A percentile compares a stretch with the other conserved stretches of the same genome.
Evolutionary conservation across 2,329 filamentous ascomycete genomes (phyloP).

Genomic region (Escovopsis sp.): DNA sequence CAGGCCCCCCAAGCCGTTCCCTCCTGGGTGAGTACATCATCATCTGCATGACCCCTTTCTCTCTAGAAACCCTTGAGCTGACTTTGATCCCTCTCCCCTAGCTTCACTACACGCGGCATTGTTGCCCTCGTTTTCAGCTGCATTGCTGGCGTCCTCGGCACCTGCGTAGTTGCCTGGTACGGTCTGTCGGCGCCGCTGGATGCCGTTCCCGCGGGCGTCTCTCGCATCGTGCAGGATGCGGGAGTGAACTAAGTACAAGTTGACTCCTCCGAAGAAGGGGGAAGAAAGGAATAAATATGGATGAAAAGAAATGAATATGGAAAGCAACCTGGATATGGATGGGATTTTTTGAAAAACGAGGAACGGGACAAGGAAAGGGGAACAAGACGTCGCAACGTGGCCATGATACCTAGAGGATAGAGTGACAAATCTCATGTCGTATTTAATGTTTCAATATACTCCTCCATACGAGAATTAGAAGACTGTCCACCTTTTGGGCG

Average conservation of each 20-base stretch:
- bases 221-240: conserved; percentile 3
- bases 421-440: conserved; percentile 1
- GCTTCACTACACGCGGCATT: conserved; percentile 55
- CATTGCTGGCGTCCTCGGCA: conserved; percentile 51
- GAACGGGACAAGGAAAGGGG: not conserved
- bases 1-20: conserved; percentile 36
- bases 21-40: conserved; percentile 36
- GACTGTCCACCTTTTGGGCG: no score
- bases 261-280: not conserved
- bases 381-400: not conserved
- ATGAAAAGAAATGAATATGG: not conserved
- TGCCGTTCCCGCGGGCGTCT: conserved; percentile 4
- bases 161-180: conserved; percentile 52
- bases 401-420: not conserved
- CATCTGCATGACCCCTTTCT: not conserved
- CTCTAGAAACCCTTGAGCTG: not conserved
- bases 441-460: conserved; percentile 1
- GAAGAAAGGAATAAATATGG: not conserved
- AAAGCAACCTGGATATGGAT: no score
- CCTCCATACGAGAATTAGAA: not conserved
- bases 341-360: no score
- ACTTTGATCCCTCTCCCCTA: conserved; percentile 8
- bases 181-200: conserved; percentile 21
- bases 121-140: conserved; percentile 61
- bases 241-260: no score